These are phyloP conservation scores for Pythium dissimile DNA, from an alignment of 352 stramenopile genomes.

Conservation along the genomic window DNA sequence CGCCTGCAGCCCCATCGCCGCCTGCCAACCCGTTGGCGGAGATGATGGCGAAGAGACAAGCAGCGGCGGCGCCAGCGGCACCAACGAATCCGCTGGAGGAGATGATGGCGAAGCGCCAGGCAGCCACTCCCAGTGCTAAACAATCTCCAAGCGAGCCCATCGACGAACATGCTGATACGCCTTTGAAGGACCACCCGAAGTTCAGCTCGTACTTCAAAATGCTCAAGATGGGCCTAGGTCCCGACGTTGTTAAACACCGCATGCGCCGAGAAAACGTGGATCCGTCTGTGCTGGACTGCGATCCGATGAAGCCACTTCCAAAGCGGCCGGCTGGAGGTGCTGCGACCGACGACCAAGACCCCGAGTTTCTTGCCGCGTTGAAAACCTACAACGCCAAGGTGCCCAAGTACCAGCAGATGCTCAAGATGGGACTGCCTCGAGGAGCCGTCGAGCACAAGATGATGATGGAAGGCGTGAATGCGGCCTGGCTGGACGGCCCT, in stretches of 20 bases:
- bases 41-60: constrained; percentile 24
- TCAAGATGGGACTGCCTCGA: constrained; percentile 70
- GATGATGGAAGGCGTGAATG: constrained; percentile 71
- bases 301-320: constrained; percentile 51
- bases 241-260: constrained; percentile 68
- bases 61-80: constrained; percentile 1
- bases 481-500: constrained; percentile 56
- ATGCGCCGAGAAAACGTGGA: constrained; percentile 72
- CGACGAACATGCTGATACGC: constrained; percentile 27
- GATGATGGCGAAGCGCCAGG: constrained; percentile 27
- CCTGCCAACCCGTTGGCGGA: constrained; percentile 20
- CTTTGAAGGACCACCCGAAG: constrained; percentile 62
- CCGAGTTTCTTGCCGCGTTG: constrained; percentile 43
- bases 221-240: constrained; percentile 67
- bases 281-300: constrained; percentile 54
- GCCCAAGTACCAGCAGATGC: constrained; percentile 71
- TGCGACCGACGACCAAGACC: constrained; percentile 35
- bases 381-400: constrained; percentile 70
- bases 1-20: not conserved
- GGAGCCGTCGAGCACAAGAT: constrained; percentile 82
- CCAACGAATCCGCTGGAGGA: constrained; percentile 13
- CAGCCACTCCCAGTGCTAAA: not conserved
- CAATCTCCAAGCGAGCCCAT: constrained; percentile 1
- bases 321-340: constrained; percentile 12
- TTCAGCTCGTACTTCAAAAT: constrained; percentile 83